phyloP scores from a whole-genome alignment of 2,329 filamentous ascomycete genomes.

The Ophiognomonia clavigignenti-juglandacearum region DNA sequence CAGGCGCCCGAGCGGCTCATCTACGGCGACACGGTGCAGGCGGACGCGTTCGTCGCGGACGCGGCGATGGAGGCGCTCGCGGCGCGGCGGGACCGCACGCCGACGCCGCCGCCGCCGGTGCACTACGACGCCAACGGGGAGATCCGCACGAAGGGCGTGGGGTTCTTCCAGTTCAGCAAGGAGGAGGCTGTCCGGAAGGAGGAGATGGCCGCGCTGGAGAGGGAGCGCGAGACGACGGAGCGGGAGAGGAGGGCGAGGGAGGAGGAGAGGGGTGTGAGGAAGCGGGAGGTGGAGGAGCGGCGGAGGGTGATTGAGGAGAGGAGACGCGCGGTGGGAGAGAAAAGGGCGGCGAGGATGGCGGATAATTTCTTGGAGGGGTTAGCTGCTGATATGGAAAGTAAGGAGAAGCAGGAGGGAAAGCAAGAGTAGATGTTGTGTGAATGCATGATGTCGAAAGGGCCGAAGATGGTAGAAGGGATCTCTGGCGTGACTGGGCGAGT shows the following conservation, averaged over 20 bases:
- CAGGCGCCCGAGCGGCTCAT: slow-evolving; percentile 67
- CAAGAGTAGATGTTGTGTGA: neutral
- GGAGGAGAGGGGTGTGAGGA: slow-evolving; percentile 53
- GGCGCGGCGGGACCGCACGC: slow-evolving; percentile 68
- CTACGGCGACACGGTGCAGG: slow-evolving; percentile 79
- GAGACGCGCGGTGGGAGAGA: slow-evolving; percentile 47
- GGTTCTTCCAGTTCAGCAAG: slow-evolving; percentile 84
- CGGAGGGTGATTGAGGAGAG: slow-evolving; percentile 56
- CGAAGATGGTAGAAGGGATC: neutral
- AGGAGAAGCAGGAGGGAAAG: neutral
- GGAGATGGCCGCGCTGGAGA: slow-evolving; percentile 73
- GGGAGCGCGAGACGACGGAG: slow-evolving; percentile 66
- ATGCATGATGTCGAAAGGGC: neutral
- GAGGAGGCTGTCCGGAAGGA: slow-evolving; percentile 59
- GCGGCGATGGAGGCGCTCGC: slow-evolving; percentile 76
- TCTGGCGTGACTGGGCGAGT: no score
- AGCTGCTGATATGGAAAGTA: slow-evolving; percentile 24
- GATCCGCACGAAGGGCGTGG: slow-evolving; percentile 81
- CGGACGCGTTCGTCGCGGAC: slow-evolving; percentile 75
- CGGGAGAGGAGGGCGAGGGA: slow-evolving; percentile 50
- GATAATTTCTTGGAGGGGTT: slow-evolving; percentile 67
- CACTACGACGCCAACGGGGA: slow-evolving; percentile 87
- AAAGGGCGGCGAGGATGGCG: slow-evolving; percentile 61
- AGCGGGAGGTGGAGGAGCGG: slow-evolving; percentile 59
- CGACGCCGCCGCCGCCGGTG: slow-evolving; percentile 72